phyloP scores from a whole-genome alignment of 2,329 filamentous ascomycete species.

The Ophiobolus disseminans region DNA sequence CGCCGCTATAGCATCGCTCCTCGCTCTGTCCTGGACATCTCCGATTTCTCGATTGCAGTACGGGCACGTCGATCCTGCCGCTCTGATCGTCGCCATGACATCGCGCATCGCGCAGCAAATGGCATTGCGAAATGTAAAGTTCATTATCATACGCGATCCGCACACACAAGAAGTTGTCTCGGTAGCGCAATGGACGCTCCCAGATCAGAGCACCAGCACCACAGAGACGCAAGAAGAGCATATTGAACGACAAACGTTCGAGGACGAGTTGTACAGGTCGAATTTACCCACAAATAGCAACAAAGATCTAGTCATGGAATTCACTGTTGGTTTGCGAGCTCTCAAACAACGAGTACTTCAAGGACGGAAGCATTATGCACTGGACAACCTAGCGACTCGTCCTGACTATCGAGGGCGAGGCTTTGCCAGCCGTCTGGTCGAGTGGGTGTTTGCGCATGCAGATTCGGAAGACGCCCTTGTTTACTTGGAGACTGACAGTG shows the following conservation, averaged over 20 bases:
- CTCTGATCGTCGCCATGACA: slow-evolving; percentile 25
- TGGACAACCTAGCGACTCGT: slow-evolving; percentile 40
- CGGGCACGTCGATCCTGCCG: slow-evolving; percentile 24
- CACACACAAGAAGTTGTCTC: slow-evolving; percentile 18
- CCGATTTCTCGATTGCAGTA: slow-evolving; percentile 38
- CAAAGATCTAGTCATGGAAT: slow-evolving; percentile 34
- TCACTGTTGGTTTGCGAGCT: slow-evolving; percentile 17
- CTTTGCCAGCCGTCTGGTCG: slow-evolving; percentile 29
- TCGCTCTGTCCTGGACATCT: slow-evolving; percentile 34
- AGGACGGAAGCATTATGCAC: slow-evolving; percentile 20
- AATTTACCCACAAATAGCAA: slow-evolving; percentile 32
- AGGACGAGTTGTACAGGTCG: slow-evolving; percentile 29
- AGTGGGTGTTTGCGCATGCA: slow-evolving; percentile 20
- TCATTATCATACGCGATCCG: slow-evolving; percentile 21
- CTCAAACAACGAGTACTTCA: slow-evolving; percentile 22
- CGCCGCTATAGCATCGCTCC: slow-evolving; percentile 30
- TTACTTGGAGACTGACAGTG: slow-evolving; percentile 37
- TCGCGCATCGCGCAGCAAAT: slow-evolving; percentile 32
- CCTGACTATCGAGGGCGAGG: slow-evolving; percentile 31
- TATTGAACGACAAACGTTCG: slow-evolving; percentile 29
- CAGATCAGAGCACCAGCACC: background rate
- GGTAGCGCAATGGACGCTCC: slow-evolving; percentile 37
- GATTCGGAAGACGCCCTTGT: slow-evolving; percentile 23
- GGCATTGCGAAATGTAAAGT: slow-evolving; percentile 7
- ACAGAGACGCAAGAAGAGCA: slow-evolving; percentile 24